These are phyloP conservation scores for Geotrichum restrictum DNA, from an alignment of 1,139 yeast species.

Conservation along the genomic window DNA sequence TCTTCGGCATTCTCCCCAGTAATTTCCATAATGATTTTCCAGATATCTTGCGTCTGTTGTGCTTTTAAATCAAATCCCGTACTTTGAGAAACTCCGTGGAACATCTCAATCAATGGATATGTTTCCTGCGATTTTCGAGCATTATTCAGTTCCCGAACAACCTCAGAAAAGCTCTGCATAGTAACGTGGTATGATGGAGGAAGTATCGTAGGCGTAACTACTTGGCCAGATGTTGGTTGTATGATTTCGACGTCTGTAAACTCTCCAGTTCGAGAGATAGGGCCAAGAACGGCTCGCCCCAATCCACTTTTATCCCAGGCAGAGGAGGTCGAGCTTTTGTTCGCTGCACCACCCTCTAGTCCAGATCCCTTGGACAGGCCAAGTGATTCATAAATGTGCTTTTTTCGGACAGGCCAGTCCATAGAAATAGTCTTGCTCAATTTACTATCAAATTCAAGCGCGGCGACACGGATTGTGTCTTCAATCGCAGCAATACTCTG, in stretches of 20 bases:
- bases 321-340: conserved; percentile 7
- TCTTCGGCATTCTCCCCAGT: conserved; percentile 42
- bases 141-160: conserved; percentile 66
- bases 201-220: conserved; percentile 16
- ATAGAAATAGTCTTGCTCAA: conserved; percentile 67
- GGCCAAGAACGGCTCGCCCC: conserved; percentile 40
- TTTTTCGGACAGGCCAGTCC: conserved; percentile 80
- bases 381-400: conserved; percentile 64
- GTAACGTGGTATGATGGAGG: conserved; percentile 3
- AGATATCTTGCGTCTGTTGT: conserved; percentile 39
- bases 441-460: conserved; percentile 76
- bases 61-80: conserved; percentile 37
- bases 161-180: conserved; percentile 24
- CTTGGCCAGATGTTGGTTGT: conserved; percentile 27
- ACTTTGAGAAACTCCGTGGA: conserved; percentile 46
- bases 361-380: conserved; percentile 42
- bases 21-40: conserved; percentile 36
- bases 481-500: conserved; percentile 88
- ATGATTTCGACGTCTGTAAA: conserved; percentile 35
- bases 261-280: conserved; percentile 33
- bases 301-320: conserved; percentile 36
- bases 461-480: conserved; percentile 67
- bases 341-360: conserved; percentile 7
- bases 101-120: conserved; percentile 51
- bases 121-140: conserved; percentile 52